phyloP scores from a whole-genome alignment of 164 flowering plant genomes.

The Tinospora cordifolia region DNA sequence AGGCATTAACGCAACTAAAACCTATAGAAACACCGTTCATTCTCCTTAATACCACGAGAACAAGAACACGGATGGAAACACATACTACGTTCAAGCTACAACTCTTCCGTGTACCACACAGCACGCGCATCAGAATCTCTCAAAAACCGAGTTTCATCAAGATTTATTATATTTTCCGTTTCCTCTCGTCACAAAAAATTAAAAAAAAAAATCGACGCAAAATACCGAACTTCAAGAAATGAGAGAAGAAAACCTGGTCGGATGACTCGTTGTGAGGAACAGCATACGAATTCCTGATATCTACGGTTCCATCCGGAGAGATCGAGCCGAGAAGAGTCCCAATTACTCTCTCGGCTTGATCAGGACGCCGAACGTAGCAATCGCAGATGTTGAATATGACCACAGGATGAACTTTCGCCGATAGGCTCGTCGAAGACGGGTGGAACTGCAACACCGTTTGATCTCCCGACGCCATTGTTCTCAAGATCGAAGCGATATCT shows the following conservation, averaged over 20 bases:
- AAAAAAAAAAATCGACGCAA: background rate
- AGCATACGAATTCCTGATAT: slow-evolving; percentile 82
- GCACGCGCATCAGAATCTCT: no score
- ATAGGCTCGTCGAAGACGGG: slow-evolving; percentile 35
- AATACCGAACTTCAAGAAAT: background rate
- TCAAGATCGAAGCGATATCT: background rate
- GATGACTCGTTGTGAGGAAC: slow-evolving; percentile 89
- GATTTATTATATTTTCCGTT: no score
- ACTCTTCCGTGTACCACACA: no score
- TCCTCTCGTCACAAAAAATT: background rate
- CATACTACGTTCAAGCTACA: no score
- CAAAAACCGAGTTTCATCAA: no score
- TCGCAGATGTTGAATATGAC: slow-evolving; percentile 92
- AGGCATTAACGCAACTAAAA: no score
- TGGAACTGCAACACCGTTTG: slow-evolving; percentile 59
- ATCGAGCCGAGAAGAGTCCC: slow-evolving; percentile 95
- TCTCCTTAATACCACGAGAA: no score
- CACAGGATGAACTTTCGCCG: slow-evolving; percentile 80
- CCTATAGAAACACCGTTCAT: no score
- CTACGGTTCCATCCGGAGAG: slow-evolving; percentile 80
- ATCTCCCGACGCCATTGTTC: background rate
- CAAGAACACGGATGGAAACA: no score
- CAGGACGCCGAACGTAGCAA: slow-evolving; percentile 80
- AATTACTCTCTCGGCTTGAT: slow-evolving; percentile 83
- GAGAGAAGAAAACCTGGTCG: slow-evolving; percentile 50